Conservation (phyloP, 2,329 filamentous ascomycete genomes). For the Fusarium anguioides region DNA sequence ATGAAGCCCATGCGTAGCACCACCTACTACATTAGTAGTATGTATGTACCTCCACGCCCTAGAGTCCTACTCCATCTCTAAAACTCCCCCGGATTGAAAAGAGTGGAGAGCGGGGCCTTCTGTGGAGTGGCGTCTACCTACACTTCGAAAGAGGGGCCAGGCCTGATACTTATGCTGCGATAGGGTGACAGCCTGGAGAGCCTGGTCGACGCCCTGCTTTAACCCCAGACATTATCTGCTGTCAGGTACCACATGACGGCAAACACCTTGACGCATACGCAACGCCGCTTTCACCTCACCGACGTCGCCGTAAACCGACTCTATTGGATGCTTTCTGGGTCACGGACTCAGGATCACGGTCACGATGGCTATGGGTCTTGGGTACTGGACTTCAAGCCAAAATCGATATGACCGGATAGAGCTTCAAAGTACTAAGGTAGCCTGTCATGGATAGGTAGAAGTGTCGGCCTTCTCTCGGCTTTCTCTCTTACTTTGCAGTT, state of each 20-base stretch:
- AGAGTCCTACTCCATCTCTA: not conserved
- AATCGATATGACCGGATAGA: not conserved
- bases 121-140: constrained; percentile 17
- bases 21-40: too few relatives aligned
- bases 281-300: constrained; percentile 40
- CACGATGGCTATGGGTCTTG: constrained; percentile 32
- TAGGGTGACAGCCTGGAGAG: constrained; percentile 25
- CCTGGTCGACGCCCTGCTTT: constrained; percentile 19
- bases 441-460: too few relatives aligned
- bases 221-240: constrained; percentile 39
- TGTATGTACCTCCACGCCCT: too few relatives aligned
- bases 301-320: constrained; percentile 38
- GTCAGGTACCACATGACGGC: constrained; percentile 39
- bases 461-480: constrained; percentile 21
- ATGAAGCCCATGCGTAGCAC: too few relatives aligned
- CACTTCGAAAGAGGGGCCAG: constrained; percentile 8
- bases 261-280: constrained; percentile 28
- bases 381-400: constrained; percentile 28
- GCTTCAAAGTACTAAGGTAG: too few relatives aligned
- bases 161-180: constrained; percentile 21
- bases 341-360: constrained; percentile 41
- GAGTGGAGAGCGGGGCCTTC: constrained; percentile 18
- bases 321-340: constrained; percentile 37
- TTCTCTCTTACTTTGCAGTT: too few relatives aligned
- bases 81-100: constrained; percentile 39